Evolutionary conservation across 108 stramenopile species (phyloP), one percentile per base, ranked within the genome.

Genomic region (Conticribra guillardii): DNA sequence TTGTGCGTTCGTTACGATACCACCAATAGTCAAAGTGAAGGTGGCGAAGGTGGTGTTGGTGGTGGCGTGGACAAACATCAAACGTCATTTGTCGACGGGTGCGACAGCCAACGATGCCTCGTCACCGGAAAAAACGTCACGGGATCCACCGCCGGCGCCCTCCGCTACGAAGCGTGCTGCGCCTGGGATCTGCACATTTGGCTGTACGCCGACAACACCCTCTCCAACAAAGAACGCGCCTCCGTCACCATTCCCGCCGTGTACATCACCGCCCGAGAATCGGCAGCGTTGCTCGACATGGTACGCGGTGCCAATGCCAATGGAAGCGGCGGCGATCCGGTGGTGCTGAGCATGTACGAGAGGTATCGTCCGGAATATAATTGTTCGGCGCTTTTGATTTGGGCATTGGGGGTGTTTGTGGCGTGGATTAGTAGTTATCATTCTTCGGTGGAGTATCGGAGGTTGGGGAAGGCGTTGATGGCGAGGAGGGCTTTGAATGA

Each of bases 101-200:
- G 85, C 49, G 55, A 11, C 1, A 81, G 80, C 32, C 46, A 74
- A 32, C 65, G 82, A 22, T 86, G 85, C 55, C 45, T 86, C 15
- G 34, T 83, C 4, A 86, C 82, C 7, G 82, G 82, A 0, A 44
- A 75, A 22, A 75, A 67, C 52, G 30, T 46, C 14, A 76, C 64
- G 0, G 18, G 5, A 24, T 22, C 14, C 24, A 41, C 21, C 3
- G 56, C 22, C 24, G 28, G 14, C n/a, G 41, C 14, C 18, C 4
- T 51, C 14, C 19, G 1, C 7, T 67, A 60, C 29, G 60, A 83
- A 46, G 82, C 82, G 51, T 87, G 86, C 58, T 87, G 86, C 52
- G 84, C 84, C 0, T 87, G 86, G 86, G 86, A 87, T 69, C 41
- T 83, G 18, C 58, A 73, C 60, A 45, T 80, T 26, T 62, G 69